Conservation (phyloP, 164 flowering plant species). For the Santalum album region DNA sequence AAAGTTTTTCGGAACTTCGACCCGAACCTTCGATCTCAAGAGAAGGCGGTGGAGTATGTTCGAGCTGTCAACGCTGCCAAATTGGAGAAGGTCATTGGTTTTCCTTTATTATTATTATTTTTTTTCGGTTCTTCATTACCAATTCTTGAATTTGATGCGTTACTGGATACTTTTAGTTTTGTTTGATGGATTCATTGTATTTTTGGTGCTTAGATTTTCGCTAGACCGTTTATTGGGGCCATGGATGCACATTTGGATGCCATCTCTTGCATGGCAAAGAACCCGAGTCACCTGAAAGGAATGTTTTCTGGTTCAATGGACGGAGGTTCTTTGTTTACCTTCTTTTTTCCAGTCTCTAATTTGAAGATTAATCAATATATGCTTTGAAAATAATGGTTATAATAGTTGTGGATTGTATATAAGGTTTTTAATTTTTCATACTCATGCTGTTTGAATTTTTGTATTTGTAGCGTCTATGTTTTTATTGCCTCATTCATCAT, state of each 20-base stretch:
- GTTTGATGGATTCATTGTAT: not conserved
- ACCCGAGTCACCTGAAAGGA: conserved; percentile 76
- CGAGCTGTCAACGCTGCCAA: conserved; percentile 91
- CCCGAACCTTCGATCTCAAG: conserved; percentile 69
- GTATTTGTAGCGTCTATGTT: no score
- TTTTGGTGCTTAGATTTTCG: conserved; percentile 56
- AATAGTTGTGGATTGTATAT: no score
- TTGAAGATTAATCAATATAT: not conserved
- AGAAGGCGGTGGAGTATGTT: conserved; percentile 76
- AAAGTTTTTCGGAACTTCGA: conserved; percentile 80
- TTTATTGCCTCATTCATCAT: no score
- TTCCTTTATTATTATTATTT: not conserved
- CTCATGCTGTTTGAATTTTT: no score
- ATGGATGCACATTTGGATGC: conserved; percentile 90
- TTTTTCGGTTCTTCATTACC: not conserved
- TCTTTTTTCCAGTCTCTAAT: not conserved
- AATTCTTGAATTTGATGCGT: no score
- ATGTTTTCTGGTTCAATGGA: conserved; percentile 93
- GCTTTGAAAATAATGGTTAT: not conserved
- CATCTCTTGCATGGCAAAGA: conserved; percentile 87
- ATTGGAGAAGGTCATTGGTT: conserved; percentile 60
- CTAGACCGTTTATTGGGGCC: conserved; percentile 87
- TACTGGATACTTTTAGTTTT: not conserved
- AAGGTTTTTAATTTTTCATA: no score
- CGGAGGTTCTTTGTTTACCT: conserved; percentile 51